Evolutionary conservation across 2,329 filamentous ascomycete genomes (phyloP), one percentile per base, ranked within the genome.

Genomic region (Ophiocordyceps polyrhachis-furcata): DNA sequence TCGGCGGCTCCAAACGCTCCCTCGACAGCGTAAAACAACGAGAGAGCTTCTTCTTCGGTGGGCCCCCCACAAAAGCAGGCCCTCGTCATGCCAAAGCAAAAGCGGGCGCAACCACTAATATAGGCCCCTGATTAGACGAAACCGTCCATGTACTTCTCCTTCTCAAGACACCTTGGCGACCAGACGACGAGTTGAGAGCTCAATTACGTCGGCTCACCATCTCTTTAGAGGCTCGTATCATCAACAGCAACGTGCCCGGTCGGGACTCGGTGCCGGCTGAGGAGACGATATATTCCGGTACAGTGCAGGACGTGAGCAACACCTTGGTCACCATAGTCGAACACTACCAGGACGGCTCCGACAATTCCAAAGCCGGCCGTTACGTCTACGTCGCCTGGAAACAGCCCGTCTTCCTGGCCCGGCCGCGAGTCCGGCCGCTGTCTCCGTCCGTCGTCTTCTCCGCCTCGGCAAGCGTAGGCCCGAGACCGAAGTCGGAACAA

Each of bases 31-130:
- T 85, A 54, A 63, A 73, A 40, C 71, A 76, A 52, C 70, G 82
- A 50, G 70, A 80, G 37, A 69, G 71, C 45, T 65, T 88, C 37
- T 81, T 83, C 56, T 85, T 87, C 56, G 83, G 83, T 86, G 67
- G 52, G 73, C 12, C 17, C 20, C 38, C 43, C 41, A 28, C n/a
- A 11, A 38, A 13, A 38, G n/a, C n/a, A 25, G 35, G 14, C 41
- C 45, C 21, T 28, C 43, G 4, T 19, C 15, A 38, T 38, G 19
- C n/a, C 35, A 9, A 6, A 38, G 15, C 8, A 9, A 38, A 38
- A 38, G 35, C 2, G 25, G 25, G 25, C 25, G 25, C 2, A 28
- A 28, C 25, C 25, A 11, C 25, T 28, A 11, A 28, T 28, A 28
- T 28, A 28, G 25, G 9, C 25, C 35, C n/a, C 15, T 13, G 2